Evolutionary conservation across 495 filamentous ascomycete genomes (phyloP).

Genomic region (Tuber calosporum): DNA sequence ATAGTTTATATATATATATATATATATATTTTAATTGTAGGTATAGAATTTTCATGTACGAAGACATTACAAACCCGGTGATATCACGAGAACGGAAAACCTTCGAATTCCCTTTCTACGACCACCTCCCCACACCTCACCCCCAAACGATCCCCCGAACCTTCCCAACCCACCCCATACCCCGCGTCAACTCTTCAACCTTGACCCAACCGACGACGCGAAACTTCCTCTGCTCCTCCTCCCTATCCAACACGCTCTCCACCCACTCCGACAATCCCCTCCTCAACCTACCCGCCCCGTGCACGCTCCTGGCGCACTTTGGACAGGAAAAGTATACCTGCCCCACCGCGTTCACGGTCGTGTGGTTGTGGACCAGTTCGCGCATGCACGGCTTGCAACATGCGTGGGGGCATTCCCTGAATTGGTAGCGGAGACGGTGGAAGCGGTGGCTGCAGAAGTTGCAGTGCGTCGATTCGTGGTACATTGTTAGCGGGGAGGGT

Average conservation of each 20-base stretch:
- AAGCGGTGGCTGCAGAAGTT: not conserved
- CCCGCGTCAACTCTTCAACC: not conserved
- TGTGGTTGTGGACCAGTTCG: not conserved
- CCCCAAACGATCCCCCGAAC: not conserved
- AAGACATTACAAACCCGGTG: too few species aligned
- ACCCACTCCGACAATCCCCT: not conserved
- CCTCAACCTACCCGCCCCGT: not conserved
- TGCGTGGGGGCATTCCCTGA: not conserved
- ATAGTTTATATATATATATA: too few species aligned
- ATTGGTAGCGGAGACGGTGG: not conserved
- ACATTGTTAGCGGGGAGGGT: not conserved
- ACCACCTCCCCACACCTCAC: not conserved
- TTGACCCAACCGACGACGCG: not conserved
- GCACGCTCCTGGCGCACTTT: not conserved
- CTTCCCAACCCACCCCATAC: not conserved
- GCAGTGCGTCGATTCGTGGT: not conserved
- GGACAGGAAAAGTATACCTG: not conserved
- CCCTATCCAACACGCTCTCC: not conserved
- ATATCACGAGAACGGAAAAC: too few species aligned
- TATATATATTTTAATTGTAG: too few species aligned
- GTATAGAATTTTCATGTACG: too few species aligned
- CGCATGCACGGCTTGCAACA: not conserved
- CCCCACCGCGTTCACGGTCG: rapidly evolving
- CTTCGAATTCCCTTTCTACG: not conserved
- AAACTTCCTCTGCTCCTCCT: not conserved